phyloP scores from a whole-genome alignment of 257 asterid genomes.

The Leonotis leonurus region DNA sequence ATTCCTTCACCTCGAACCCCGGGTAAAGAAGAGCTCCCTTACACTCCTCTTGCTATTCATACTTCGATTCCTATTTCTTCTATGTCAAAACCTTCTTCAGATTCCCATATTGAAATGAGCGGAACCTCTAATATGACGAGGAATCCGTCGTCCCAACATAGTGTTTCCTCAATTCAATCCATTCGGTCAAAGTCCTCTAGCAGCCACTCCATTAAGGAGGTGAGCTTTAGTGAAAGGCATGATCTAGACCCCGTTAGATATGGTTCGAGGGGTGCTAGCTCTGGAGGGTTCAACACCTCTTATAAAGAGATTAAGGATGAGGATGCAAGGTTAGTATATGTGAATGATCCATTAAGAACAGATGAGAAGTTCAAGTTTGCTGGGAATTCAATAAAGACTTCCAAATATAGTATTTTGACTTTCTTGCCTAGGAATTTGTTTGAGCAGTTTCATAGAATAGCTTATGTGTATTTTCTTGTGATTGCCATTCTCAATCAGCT shows the following conservation, averaged over 20 bases:
- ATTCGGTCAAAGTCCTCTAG: constrained; percentile 46
- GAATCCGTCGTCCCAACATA: constrained; percentile 44
- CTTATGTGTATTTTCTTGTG: constrained; percentile 82
- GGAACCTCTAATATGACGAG: constrained; percentile 26
- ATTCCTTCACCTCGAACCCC: constrained; percentile 32
- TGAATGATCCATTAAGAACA: constrained; percentile 66
- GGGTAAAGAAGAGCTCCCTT: constrained; percentile 26
- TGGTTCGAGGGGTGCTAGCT: constrained; percentile 75
- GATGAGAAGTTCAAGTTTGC: constrained; percentile 59
- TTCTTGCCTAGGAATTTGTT: constrained; percentile 90
- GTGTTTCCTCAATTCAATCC: constrained; percentile 47
- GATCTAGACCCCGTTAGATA: constrained; percentile 39
- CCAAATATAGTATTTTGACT: constrained; percentile 64
- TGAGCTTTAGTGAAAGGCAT: constrained; percentile 47
- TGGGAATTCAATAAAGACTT: constrained; percentile 68
- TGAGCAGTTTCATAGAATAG: constrained; percentile 96
- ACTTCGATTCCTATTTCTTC: constrained; percentile 21
- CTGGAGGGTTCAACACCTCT: constrained; percentile 64
- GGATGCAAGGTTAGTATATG: constrained; percentile 68
- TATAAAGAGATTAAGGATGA: constrained; percentile 80
- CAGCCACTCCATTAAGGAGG: constrained; percentile 58
- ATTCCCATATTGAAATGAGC: constrained; percentile 32
- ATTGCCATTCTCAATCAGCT: constrained; percentile 94
- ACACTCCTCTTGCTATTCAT: constrained; percentile 32
- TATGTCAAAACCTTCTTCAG: constrained; percentile 24